Evolutionary conservation across 75 land plant species (phyloP), one percentile per base, ranked within the genome.

Genomic region (Selaginella moellendorffii): DNA sequence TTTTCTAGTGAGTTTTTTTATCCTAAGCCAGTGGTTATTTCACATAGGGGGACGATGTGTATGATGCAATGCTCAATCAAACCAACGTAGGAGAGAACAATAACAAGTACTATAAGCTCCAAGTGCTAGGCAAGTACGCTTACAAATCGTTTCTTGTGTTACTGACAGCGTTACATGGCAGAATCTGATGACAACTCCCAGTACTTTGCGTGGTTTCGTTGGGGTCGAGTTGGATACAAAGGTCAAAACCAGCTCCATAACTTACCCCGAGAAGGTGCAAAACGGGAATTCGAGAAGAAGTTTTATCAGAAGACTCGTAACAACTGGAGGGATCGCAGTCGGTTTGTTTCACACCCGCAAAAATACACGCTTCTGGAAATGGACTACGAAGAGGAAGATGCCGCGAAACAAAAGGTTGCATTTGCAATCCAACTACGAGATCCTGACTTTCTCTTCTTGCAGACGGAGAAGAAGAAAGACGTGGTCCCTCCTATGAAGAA

Each of bases 61-160:
- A 86, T 80, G 99, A 86, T 81, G 99, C 99, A 25, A 82, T 85
- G 77, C 76, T 95, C 73, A 95, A 95, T 61, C 99, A 95, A 69
- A 89, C 99, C 22, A 89, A 89, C 71, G 78, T 95, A 63, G 84
- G 84, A 0, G 67, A 68, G 2, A 95, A 95, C 70, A 95, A 95
- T 68, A 95, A 95, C 80, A 95, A 95, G 75, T 95, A 86, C 24
- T 95, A 80, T 72, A 73, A 84, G 54, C 78, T 95, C 65, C 99
- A 95, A 84, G 82, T 64, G 65, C 78, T 95, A 29, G 88, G 99
- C 89, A 42, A 5, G 46, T 36, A 36, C 14, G 14, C 46, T 5
- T 36, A 36, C 46, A 36, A 5, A 36, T 36, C n/a, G n/a, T n/a
- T n/a, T n/a, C n/a, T n/a, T n/a, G n/a, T n/a, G n/a, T n/a, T n/a